Evolutionary conservation across 441 rosid genomes (phyloP), one percentile per base, ranked within the genome.

Genomic region (Heliophila coronopifolia): DNA sequence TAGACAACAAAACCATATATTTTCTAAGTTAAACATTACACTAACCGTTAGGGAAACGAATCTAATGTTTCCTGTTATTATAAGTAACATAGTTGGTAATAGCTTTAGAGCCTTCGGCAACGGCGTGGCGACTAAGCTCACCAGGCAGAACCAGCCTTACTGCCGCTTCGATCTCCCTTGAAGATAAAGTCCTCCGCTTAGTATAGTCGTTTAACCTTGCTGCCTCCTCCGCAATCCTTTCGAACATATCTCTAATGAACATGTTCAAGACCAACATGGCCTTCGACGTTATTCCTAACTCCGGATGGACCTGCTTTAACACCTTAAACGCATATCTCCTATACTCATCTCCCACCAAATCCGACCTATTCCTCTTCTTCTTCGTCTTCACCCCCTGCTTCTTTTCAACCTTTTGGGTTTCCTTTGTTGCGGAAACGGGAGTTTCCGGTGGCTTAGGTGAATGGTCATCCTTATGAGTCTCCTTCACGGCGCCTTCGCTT

Each of bases 51-150:
- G 35, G 57, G 15, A 23, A 5, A 50, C 12, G 27, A 25, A 27
- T 27, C 32, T 48, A 63, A 39, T 25, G 62, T n/a, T 39, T 27
- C 44, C 51, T 53, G 5, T 75, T 50, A 25, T 6, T 22, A 33
- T 32, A 50, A 19, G 47, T 11, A 27, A 61, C 42, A 38, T 69
- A 81, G 45, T 74, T 79, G 7, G 61, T 51, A 11, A 81, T 32
- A 30, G 94, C 95, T 57, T 86, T 81, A 5, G 77, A 55, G 15
- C 94, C 95, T 50, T 81, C 94, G 5, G 92, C 80, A 1, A 78
- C 50, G 4, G 89, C 92, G 18, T 90, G 89, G 50, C 75, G 76
- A 11, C 92, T 77, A 8, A 90, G 91, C 11, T 90, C 87, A 20
- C 94, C 89, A 3, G 94, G 97, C 53, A 90, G 30, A 22, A 81